Conservation (phyloP, 345 rosid genomes). For the Mallotus nudiflorus region DNA sequence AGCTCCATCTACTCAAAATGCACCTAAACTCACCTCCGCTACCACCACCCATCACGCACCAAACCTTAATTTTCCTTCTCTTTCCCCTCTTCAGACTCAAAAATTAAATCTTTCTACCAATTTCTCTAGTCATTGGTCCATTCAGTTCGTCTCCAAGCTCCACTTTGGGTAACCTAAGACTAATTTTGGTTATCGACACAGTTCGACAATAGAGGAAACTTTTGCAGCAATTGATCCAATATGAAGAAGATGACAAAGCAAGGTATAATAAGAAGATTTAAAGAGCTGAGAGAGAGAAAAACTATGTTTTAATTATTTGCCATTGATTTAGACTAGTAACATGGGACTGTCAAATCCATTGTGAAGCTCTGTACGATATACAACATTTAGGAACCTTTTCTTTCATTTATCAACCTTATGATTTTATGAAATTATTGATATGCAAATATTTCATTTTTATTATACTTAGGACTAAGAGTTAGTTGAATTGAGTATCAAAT, state of each 20-base stretch:
- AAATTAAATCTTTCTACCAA: constrained; percentile 53
- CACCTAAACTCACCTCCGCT: constrained; percentile 26
- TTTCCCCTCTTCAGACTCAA: constrained; percentile 41
- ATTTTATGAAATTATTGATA: background rate
- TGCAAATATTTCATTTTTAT: background rate
- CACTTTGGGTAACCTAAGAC: constrained; percentile 74
- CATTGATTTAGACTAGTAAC: constrained; percentile 44
- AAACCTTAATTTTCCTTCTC: constrained; percentile 33
- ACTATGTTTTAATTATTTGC: constrained; percentile 16
- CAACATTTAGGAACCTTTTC: constrained; percentile 53
- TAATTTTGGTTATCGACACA: constrained; percentile 50
- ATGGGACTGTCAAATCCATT: constrained; percentile 36
- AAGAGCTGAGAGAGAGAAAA: too few relatives aligned
- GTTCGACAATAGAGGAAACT: constrained; percentile 63
- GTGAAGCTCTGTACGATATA: constrained; percentile 50
- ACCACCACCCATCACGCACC: constrained; percentile 22
- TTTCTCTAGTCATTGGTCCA: constrained; percentile 86
- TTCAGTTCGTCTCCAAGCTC: constrained; percentile 82
- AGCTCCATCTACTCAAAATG: constrained; percentile 43
- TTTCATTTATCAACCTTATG: background rate
- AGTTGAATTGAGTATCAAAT: too few relatives aligned
- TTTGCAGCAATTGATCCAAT: constrained; percentile 47
- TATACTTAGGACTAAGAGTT: too few relatives aligned
- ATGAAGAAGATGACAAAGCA: constrained; percentile 41
- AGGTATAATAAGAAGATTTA: too few relatives aligned